These are phyloP conservation scores for Kandelia obovata DNA, from an alignment of 345 rosid genomes.

Conservation along the genomic window DNA sequence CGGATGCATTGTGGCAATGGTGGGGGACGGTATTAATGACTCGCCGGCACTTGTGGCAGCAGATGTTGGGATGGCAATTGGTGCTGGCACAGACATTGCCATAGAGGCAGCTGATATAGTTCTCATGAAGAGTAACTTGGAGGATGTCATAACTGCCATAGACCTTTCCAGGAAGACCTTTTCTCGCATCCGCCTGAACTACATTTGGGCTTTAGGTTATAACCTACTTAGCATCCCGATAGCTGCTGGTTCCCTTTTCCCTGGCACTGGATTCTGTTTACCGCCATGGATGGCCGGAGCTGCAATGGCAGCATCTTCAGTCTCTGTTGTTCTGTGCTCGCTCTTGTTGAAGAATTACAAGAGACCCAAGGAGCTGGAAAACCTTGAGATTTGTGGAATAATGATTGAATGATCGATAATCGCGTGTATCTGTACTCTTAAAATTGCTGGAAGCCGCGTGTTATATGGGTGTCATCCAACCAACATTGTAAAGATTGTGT, in stretches of 20 bases:
- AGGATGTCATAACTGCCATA: conserved; percentile 91
- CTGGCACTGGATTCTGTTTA: conserved; percentile 55
- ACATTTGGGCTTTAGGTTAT: conserved; percentile 90
- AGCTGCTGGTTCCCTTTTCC: conserved; percentile 83
- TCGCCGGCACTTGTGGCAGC: conserved; percentile 93
- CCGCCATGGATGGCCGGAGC: conserved; percentile 99
- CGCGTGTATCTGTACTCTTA: no score
- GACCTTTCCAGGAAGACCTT: conserved; percentile 83
- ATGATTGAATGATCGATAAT: conserved; percentile 27
- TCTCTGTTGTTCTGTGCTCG: conserved; percentile 89
- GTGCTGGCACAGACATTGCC: conserved; percentile 94
- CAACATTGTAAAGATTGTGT: no score
- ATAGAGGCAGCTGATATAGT: conserved; percentile 97
- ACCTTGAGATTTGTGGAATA: conserved; percentile 53
- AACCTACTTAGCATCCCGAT: conserved; percentile 81
- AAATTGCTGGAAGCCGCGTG: no score
- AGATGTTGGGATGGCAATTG: conserved; percentile 94
- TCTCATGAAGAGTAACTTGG: conserved; percentile 87
- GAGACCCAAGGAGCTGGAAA: conserved; percentile 61
- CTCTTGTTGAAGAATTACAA: conserved; percentile 69
- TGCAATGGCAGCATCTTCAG: conserved; percentile 97
- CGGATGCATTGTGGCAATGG: conserved; percentile 82
- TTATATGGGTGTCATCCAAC: no score
- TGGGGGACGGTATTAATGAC: conserved; percentile 94
- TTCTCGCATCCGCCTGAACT: conserved; percentile 79